Evolutionary conservation across 176 grass and related monocot genomes (phyloP), one percentile per base, ranked within the genome.

Genomic region (Luzula sylvatica): DNA sequence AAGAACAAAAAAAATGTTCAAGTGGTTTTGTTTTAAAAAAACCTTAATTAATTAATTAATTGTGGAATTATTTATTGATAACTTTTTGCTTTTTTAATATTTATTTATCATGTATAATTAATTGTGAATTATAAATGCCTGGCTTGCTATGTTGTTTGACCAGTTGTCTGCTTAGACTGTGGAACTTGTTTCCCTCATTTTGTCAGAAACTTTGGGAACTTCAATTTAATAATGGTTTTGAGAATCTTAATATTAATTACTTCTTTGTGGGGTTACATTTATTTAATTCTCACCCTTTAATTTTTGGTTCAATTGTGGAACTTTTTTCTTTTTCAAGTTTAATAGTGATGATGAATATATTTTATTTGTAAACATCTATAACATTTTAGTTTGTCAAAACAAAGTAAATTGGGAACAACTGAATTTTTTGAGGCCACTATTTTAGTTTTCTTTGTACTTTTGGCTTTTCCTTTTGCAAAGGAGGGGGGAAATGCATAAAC

Each of bases 91-190:
- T 58, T 60, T 26, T 66, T 4, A 46, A 49, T 43, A 41, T 67
- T 41, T 67, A 55, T n/a, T n/a, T n/a, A n/a, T n/a, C n/a, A n/a
- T 67, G 48, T 4, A 25, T 60, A 8, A 29, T 68, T 24, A 69
- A 18, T 53, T 51, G 20, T 64, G 47, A 69, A 18, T 53, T 51
- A 25, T 64, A 64, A 64, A 64, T 72, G 15, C 4, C 17, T 66
- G 27, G 27, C 56, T 59, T 42, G 51, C 56, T 75, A 81, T 65
- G 72, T 76, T 64, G 62, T 82, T 75, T 75, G 77, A 75, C 77
- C 74, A 72, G 68, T 88, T 95, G 83, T 78, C 80, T 38, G 68
- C 82, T 79, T 88, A 57, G 78, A 87, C 71, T 67, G 61, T 43
- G 44, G 44, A 85, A 40, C 72, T 50, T 73, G 64, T 65, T 87